These are phyloP conservation scores for Ambrosiella beaveri DNA, from an alignment of 2,329 filamentous ascomycete genomes.

Conservation along the genomic window DNA sequence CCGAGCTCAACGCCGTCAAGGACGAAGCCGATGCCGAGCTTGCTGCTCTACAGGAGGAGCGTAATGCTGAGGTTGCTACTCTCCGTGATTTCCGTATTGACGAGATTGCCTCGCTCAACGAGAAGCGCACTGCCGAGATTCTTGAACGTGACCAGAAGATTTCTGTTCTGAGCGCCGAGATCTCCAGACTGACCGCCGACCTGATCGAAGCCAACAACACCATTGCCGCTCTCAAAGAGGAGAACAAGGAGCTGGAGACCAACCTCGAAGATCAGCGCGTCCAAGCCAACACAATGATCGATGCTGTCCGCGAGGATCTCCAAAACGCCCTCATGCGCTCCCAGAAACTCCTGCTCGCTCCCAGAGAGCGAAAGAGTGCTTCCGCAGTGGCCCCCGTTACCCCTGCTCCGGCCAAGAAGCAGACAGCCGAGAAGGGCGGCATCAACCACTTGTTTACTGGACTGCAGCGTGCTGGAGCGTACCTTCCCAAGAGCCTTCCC, in stretches of 20 bases:
- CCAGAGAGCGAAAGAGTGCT: background rate
- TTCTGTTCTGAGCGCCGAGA: constrained; percentile 3
- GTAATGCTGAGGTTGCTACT: background rate
- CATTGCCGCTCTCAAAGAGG: constrained; percentile 7
- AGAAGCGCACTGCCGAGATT: background rate
- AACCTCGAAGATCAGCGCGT: constrained; percentile 8
- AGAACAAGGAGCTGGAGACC: background rate
- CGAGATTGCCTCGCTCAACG: background rate
- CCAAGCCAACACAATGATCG: constrained; percentile 9
- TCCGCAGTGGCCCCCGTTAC: background rate
- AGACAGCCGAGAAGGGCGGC: background rate
- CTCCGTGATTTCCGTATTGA: background rate
- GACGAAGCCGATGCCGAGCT: background rate
- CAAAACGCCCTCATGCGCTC: constrained; percentile 5
- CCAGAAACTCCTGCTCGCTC: constrained; percentile 4
- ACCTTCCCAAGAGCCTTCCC: background rate
- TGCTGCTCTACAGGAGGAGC: background rate
- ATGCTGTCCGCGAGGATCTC: constrained; percentile 10
- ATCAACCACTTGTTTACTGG: background rate
- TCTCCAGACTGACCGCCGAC: constrained; percentile 4
- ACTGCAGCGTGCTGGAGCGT: background rate
- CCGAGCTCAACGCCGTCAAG: background rate
- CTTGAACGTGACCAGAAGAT: constrained; percentile 5
- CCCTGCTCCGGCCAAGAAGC: background rate
- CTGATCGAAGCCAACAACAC: constrained; percentile 5